These are phyloP conservation scores for Pestalotiopsis sp. DNA, from an alignment of 2,329 filamentous ascomycete species.

Conservation along the genomic window DNA sequence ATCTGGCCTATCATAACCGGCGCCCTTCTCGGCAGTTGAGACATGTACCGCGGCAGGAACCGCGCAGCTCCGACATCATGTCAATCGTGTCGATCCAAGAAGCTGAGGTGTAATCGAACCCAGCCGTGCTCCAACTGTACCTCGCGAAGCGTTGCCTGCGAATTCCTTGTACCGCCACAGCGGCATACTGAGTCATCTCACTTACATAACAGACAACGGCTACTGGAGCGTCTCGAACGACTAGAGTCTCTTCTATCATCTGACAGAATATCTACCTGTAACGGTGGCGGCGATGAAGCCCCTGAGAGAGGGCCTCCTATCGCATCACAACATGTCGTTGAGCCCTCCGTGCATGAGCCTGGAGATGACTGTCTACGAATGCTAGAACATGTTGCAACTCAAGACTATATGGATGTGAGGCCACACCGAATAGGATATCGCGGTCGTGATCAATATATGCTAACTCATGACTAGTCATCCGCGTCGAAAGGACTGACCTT, in stretches of 20 bases:
- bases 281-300: neutral
- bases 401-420: neutral
- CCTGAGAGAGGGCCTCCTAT: neutral
- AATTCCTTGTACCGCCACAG: slow-evolving; percentile 18
- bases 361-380: neutral
- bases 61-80: slow-evolving; percentile 22
- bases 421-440: too few species aligned
- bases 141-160: slow-evolving; percentile 18
- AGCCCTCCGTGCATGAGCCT: neutral
- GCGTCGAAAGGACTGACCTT: slow-evolving; percentile 21
- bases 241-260: slow-evolving; percentile 22
- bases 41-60: slow-evolving; percentile 17
- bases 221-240: slow-evolving; percentile 21
- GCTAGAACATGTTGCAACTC: neutral
- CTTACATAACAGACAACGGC: slow-evolving; percentile 6
- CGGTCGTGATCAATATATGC: neutral
- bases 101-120: slow-evolving; percentile 21
- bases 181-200: slow-evolving; percentile 6
- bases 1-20: neutral
- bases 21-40: neutral
- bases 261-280: neutral
- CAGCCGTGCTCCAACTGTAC: slow-evolving; percentile 24
- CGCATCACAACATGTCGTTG: neutral
- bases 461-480: neutral
- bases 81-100: slow-evolving; percentile 23